These are phyloP conservation scores for Trifolium repens DNA, from an alignment of 306 rosid genomes.

Conservation along the genomic window DNA sequence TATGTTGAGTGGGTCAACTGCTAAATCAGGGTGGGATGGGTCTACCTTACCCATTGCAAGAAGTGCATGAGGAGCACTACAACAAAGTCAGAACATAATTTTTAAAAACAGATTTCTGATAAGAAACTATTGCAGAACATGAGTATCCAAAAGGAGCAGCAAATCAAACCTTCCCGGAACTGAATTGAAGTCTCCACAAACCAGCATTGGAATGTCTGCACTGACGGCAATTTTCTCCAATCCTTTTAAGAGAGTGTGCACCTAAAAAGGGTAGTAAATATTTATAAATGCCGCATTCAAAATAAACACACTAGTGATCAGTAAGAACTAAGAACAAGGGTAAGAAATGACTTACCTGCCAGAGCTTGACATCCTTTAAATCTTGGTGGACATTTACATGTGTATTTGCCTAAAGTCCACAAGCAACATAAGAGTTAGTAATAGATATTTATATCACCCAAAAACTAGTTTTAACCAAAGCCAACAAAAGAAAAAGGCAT, in stretches of 20 bases:
- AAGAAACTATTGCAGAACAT: background rate
- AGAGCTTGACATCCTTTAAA: slow-evolving; percentile 90
- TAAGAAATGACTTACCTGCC: slow-evolving; percentile 75
- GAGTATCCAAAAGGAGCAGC: slow-evolving; percentile 2
- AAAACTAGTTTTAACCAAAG: slow-evolving; percentile 13
- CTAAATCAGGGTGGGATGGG: slow-evolving; percentile 81
- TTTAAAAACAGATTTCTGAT: slow-evolving; percentile 39
- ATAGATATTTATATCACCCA: slow-evolving; percentile 23
- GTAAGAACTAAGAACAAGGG: slow-evolving; percentile 16
- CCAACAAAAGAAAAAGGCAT: background rate
- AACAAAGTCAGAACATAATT: slow-evolving; percentile 42
- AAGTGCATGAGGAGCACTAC: slow-evolving; percentile 97
- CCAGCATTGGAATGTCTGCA: slow-evolving; percentile 99
- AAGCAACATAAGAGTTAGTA: slow-evolving; percentile 31
- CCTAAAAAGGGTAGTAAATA: slow-evolving; percentile 56
- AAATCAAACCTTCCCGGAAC: slow-evolving; percentile 89
- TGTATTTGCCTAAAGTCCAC: slow-evolving; percentile 80
- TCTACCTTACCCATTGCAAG: slow-evolving; percentile 98
- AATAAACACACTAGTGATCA: background rate
- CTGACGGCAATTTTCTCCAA: slow-evolving; percentile 98
- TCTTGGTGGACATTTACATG: slow-evolving; percentile 89
- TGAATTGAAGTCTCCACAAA: slow-evolving; percentile 98
- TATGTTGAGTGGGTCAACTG: slow-evolving; percentile 89
- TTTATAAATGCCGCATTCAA: slow-evolving; percentile 11
- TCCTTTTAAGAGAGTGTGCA: slow-evolving; percentile 94